Base-by-base conservation (phyloP, 192 early-diverging fungal species). In the Thoreauomyces humboldtii region DNA sequence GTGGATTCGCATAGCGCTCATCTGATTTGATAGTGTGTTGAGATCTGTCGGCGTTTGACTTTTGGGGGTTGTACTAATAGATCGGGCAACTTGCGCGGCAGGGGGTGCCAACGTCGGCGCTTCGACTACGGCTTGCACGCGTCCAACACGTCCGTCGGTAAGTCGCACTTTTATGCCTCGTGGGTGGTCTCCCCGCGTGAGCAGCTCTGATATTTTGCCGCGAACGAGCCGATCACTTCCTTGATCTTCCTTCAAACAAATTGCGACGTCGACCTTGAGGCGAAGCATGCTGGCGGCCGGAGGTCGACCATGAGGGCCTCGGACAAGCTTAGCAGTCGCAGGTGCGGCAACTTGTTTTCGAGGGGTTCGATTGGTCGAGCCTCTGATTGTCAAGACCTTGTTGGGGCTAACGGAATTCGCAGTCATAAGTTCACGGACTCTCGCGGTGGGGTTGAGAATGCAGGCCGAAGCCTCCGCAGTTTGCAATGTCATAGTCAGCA, bases 101-200 rank as follows among this genome's bases (percentile, higher is more conserved):
- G n/a, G n/a, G n/a, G n/a, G n/a, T n/a, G n/a, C n/a, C n/a, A n/a
- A n/a, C n/a, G n/a, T n/a, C n/a, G n/a, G n/a, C n/a, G n/a, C 29
- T 36, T 36, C 33, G 21, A 63, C 67, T 0, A 74, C 35, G 7
- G 55, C 58, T 36, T 74, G 69, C 9, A 78, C 76, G 12, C 76
- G 67, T 12, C 76, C 76, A n/a, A 74, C 72, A 12, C 56, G 63
- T 6, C 72, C 69, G 47, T 78, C 69, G 2, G n/a, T 33, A 12
- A 73, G 56, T 2, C 65, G 71, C n/a, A 78, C 76, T 62, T 78
- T 78, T 7, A 78, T 55, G 9, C 76, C 76, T 7, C 72, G 63
- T 25, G 68, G 69, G 52, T 78, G 76, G 35, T 71, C 55, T 21
- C 76, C 72, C 4, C 32, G 28, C 7, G 76, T 78, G 28, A 78